Percentiles rank a stretch among this genome's conserved stretches.
Conservation (phyloP, 192 early-diverging fungal species). For the Hyaloraphidium curvatum region DNA sequence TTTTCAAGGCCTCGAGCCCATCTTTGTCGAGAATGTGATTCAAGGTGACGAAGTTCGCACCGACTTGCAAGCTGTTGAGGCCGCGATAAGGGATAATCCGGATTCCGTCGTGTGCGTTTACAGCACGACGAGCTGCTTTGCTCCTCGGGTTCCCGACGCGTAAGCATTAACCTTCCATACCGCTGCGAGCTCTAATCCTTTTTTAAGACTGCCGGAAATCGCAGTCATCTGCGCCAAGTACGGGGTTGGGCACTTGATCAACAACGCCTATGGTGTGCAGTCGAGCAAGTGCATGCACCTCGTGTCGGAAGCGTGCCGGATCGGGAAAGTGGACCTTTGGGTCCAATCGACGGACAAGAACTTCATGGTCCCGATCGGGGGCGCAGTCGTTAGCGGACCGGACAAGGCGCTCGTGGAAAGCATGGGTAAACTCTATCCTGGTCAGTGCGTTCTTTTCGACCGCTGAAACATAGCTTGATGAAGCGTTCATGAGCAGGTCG, state of each 20-base stretch:
- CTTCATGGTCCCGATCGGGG: conserved; percentile 4
- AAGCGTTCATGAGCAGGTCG: too few species aligned
- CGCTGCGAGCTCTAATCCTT: too few species aligned
- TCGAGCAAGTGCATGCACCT: background rate
- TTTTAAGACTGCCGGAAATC: background rate
- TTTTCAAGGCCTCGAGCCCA: too few species aligned
- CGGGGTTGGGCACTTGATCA: background rate
- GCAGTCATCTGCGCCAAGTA: background rate
- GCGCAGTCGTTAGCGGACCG: background rate
- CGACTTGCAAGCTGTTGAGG: too few species aligned
- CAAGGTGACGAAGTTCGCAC: too few species aligned
- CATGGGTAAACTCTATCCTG: background rate
- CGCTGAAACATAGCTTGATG: too few species aligned
- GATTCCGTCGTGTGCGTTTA: background rate
- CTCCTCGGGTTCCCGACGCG: background rate
- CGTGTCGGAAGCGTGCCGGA: conserved; percentile 2
- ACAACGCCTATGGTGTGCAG: conserved; percentile 5
- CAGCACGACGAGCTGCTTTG: conserved; percentile 5
- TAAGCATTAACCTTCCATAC: too few species aligned
- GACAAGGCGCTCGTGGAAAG: background rate
- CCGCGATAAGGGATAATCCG: background rate
- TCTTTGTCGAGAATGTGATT: too few species aligned
- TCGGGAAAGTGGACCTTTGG: background rate
- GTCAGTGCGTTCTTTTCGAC: too few species aligned
- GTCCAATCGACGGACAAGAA: conserved; percentile 4